Evolutionary conservation across 2,329 filamentous ascomycete genomes (phyloP), one percentile per base, ranked within the genome.

Genomic region (Cryphonectria nitschkei): DNA sequence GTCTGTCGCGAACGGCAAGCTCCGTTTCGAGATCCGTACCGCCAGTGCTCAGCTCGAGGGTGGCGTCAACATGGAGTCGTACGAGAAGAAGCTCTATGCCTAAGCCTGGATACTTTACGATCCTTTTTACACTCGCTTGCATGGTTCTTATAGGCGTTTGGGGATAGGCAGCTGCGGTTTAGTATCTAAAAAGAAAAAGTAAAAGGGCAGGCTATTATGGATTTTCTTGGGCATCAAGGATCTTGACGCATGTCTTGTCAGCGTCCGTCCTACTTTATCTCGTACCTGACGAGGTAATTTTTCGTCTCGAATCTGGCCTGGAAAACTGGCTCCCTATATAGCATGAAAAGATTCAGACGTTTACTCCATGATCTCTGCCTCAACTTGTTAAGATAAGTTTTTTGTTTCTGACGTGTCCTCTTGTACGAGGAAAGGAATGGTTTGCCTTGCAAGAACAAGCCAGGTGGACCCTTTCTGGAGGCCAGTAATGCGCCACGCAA

Each of bases 31-130:
- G 87, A 87, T 98, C 78, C 89, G 96, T 77, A 98, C 94, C 73
- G 92, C 94, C 72, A 97, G 94, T 82, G 96, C 96, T 66, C 94
- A 97, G 88, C 88, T 97, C 72, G 96, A 99, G 87, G 96, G 96
- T 75, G 96, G 95, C 80, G 95, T 99, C 73, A 97, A 98, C 85
- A 94, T 99, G 88, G 94, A 98, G 86, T 95, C 93, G 81, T 98
- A 97, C 81, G 96, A 98, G 87, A 99, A 99, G 92, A 99, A 98
- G 89, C 92, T 99, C 76, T 99, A 97, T 84, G 94, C 94, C 78
- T 98, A 90, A 76, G 52, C 16, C 29, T 66, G 41, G 54, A 67
- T n/a, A 19, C 3, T 7, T 46, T 7, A 6, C n/a, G 34, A 19
- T 64, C 46, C 29, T 62, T 41, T 56, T n/a, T 61, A 54, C 56